Evolutionary conservation across 2,329 filamentous ascomycete species (phyloP), one percentile per base, ranked within the genome.

Genomic region (Chaetoscypha palmicola): DNA sequence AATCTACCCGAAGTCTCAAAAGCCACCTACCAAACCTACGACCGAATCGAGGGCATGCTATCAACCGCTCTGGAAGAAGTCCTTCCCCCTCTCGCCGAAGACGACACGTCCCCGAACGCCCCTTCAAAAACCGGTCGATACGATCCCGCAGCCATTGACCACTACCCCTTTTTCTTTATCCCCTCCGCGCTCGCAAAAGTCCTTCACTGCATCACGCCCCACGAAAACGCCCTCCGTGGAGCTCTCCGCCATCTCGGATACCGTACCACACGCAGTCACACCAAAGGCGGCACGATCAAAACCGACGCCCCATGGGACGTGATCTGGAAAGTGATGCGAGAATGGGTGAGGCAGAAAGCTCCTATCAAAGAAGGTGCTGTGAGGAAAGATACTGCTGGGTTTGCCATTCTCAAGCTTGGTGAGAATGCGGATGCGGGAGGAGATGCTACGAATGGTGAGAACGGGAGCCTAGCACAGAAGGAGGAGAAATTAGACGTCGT

Each of bases 321-420:
- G 0, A 76, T 98, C 37, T 97, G 92, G 90, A 85, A 94, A 61
- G 71, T 97, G 21, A 92, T 97, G 79, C 76, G 86, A 20, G 89
- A 95, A 65, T 98, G 89, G 88, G 78, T 86, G 11, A 77, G 83
- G 19, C 88, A 94, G 61, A 85, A 83, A 57, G 73, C 77, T 0
- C 89, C 90, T 0, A 72, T 94, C 46, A 94, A 86, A 60, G 77
- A 81, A 26, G 77, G 76, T 1, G 78, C 79, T 16, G 71, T 94
- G 43, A 83, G 78, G 56, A 72, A 79, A 31, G 75, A 74, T n/a
- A 86, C 75, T 40, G 70, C 88, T 1, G 87, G 86, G 1, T 86
- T 78, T 60, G 77, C 70, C 38, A 81, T 97, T 33, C 70, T 91
- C 62, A 71, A 63, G 41, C 61, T 67, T 43, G 48, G 56, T 32